Percentiles rank a stretch among this genome's conserved stretches.
phyloP scores from a whole-genome alignment of 257 asterid species.

The Lycium barbarum region DNA sequence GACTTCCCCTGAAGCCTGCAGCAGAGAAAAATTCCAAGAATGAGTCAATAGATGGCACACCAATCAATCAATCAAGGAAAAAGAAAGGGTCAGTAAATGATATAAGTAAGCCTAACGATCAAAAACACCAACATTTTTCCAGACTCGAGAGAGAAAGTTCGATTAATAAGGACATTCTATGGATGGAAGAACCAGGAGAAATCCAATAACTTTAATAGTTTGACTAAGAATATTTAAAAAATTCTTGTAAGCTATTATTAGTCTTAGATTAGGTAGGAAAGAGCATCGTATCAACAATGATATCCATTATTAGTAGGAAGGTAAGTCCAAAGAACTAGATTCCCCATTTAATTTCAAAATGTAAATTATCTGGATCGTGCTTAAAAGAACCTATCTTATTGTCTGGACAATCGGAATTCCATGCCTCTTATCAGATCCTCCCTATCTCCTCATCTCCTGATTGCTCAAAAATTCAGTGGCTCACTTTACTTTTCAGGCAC shows the following conservation, averaged over 20 bases:
- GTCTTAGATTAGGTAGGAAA: neutral
- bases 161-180: neutral
- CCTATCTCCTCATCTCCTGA: slow-evolving; percentile 28
- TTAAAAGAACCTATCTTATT: slow-evolving; percentile 25
- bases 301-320: neutral
- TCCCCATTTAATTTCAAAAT: neutral
- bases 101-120: neutral
- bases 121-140: neutral
- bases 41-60: slow-evolving; percentile 26
- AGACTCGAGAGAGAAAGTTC: neutral
- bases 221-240: neutral
- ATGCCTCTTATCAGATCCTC: neutral
- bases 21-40: slow-evolving; percentile 24
- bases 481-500: slow-evolving; percentile 6
- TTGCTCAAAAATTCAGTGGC: slow-evolving; percentile 16
- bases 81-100: neutral
- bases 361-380: neutral
- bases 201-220: neutral
- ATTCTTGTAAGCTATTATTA: neutral
- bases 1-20: slow-evolving; percentile 97
- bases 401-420: slow-evolving; percentile 6
- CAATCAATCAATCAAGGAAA: slow-evolving; percentile 20
- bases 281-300: neutral
- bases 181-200: slow-evolving; percentile 9
- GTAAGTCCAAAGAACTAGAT: neutral